A percentile compares a stretch with the other conserved stretches of the same genome.
These are phyloP conservation scores for Rhodamnia rubescens DNA, from an alignment of 345 rosid genomes.

Conservation along the genomic window DNA sequence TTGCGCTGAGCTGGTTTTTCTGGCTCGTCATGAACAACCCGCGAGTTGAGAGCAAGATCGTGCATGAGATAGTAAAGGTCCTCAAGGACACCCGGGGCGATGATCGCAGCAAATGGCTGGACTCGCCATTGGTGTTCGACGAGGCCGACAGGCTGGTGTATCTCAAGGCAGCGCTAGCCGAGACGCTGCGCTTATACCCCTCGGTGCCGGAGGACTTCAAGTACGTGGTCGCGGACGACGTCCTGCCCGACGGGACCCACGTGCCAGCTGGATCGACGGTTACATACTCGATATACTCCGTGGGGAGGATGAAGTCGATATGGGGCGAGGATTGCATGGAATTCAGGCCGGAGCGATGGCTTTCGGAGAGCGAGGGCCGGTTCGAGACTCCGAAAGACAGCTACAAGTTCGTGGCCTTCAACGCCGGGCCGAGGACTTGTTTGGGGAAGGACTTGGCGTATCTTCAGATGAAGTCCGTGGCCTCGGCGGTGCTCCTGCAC, in stretches of 20 bases:
- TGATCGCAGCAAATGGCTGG: slow-evolving; percentile 44
- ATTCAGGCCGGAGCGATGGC: slow-evolving; percentile 81
- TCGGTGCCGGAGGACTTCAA: slow-evolving; percentile 88
- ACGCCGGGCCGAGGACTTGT: slow-evolving; percentile 91
- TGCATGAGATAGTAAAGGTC: slow-evolving; percentile 47
- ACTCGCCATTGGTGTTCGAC: slow-evolving; percentile 64
- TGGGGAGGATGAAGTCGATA: slow-evolving; percentile 80
- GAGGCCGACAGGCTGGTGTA: slow-evolving; percentile 67
- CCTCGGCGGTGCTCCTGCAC: slow-evolving; percentile 73
- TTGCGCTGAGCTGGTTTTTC: slow-evolving; percentile 92
- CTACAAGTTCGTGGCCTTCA: slow-evolving; percentile 77
- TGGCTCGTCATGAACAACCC: slow-evolving; percentile 76
- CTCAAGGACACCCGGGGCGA: slow-evolving; percentile 59
- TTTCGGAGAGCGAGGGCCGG: slow-evolving; percentile 36
- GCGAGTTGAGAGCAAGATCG: slow-evolving; percentile 47
- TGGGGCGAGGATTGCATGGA: slow-evolving; percentile 90
- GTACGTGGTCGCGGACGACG: slow-evolving; percentile 58
- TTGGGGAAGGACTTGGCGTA: slow-evolving; percentile 92
- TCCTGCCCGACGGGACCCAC: slow-evolving; percentile 63
- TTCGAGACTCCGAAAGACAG: slow-evolving; percentile 72
- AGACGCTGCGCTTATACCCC: slow-evolving; percentile 83
- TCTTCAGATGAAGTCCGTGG: slow-evolving; percentile 82
- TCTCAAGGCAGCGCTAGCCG: slow-evolving; percentile 82
- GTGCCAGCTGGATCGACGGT: slow-evolving; percentile 84
- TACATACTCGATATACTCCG: slow-evolving; percentile 75